Evolutionary conservation across 148 eudicot genomes (phyloP).

Genomic region (Rhododendron henanense): DNA sequence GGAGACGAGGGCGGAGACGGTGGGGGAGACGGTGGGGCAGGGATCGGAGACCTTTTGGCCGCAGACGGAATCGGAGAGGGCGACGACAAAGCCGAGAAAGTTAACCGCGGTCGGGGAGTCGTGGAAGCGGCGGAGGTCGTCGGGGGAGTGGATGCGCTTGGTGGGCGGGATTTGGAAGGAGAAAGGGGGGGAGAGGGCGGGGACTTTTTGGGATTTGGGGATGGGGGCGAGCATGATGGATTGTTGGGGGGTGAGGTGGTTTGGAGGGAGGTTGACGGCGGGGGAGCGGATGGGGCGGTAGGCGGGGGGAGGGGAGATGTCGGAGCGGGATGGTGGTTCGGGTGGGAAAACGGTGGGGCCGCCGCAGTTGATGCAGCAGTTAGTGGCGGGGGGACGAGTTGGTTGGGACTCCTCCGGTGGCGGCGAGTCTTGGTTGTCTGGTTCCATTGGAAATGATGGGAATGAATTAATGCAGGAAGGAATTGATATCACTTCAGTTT

Average conservation of each 20-base stretch:
- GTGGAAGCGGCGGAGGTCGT: slow-evolving; percentile 52
- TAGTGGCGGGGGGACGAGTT: slow-evolving; percentile 15
- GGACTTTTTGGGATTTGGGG: slow-evolving; percentile 50
- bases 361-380: slow-evolving; percentile 71
- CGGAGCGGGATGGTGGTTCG: slow-evolving; percentile 34
- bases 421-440: not conserved
- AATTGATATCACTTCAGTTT: not conserved
- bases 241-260: slow-evolving; percentile 45
- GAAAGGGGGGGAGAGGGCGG: slow-evolving; percentile 51
- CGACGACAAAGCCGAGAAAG: slow-evolving; percentile 74
- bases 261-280: slow-evolving; percentile 59
- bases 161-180: slow-evolving; percentile 40
- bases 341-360: slow-evolving; percentile 45
- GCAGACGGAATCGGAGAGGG: slow-evolving; percentile 55
- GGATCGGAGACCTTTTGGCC: slow-evolving; percentile 65
- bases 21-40: slow-evolving; percentile 34
- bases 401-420: slow-evolving; percentile 18
- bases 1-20: slow-evolving; percentile 24
- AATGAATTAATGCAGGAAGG: not conserved
- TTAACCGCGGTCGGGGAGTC: slow-evolving; percentile 35
- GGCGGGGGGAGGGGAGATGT: slow-evolving; percentile 38
- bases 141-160: slow-evolving; percentile 51
- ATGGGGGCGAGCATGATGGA: slow-evolving; percentile 76
- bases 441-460: not conserved
- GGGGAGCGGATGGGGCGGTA: slow-evolving; percentile 83